Percentiles rank a stretch among this genome's conserved stretches.
These are phyloP conservation scores for Omphalea diandra DNA, from an alignment of 441 rosid genomes.

Conservation along the genomic window DNA sequence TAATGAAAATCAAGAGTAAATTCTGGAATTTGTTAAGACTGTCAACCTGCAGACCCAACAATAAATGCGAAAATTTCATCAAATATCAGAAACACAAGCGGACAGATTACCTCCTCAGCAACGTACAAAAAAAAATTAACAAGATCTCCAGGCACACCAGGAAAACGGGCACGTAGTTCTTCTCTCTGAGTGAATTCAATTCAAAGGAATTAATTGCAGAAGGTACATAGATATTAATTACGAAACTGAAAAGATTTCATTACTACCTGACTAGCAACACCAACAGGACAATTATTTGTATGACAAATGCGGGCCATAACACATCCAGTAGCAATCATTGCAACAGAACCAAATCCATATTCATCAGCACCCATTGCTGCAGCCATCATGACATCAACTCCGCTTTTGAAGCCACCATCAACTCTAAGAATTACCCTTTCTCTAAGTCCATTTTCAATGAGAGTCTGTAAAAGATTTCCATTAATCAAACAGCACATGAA, in stretches of 20 bases:
- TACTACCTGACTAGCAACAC: conserved; percentile 97
- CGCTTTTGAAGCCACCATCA: conserved; percentile 96
- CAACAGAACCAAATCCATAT: conserved; percentile 97
- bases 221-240: conserved; percentile 10
- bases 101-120: conserved; percentile 89
- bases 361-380: conserved; percentile 99
- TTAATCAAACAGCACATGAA: conserved; percentile 19
- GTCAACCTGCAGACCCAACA: conserved; percentile 17
- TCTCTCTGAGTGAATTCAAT: conserved; percentile 58
- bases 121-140: conserved; percentile 92
- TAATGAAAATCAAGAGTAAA: not conserved
- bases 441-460: conserved; percentile 88
- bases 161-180: conserved; percentile 97
- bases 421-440: conserved; percentile 97
- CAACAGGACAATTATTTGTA: conserved; percentile 98
- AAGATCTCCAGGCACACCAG: conserved; percentile 99
- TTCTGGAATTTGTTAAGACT: not conserved
- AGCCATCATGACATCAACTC: conserved; percentile 98
- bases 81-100: conserved; percentile 7
- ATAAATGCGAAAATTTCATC: conserved; percentile 3
- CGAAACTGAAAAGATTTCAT: conserved; percentile 13
- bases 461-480: conserved; percentile 60
- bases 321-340: conserved; percentile 99
- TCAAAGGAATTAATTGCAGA: conserved; percentile 18
- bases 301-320: conserved; percentile 99